Percentiles rank a stretch among this genome's conserved stretches.
phyloP scores from a whole-genome alignment of 2,329 filamentous ascomycete genomes.

The Ceratocystis diversiconidia region DNA sequence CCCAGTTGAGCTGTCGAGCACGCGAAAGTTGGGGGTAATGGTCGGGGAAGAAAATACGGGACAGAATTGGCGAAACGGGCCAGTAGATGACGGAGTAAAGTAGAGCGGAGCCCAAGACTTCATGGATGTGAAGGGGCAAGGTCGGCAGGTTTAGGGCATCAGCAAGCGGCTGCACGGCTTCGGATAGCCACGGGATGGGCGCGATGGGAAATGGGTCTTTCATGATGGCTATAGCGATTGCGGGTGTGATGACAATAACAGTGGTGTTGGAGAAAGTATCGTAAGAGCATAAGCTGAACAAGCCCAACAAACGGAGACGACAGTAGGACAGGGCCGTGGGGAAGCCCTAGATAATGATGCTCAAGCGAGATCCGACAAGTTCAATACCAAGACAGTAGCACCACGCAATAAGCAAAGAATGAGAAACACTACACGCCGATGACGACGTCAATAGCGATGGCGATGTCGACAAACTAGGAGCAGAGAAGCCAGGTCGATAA shows the following conservation, averaged over 20 bases:
- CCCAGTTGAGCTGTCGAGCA: slow-evolving; percentile 61
- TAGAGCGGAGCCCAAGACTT: slow-evolving; percentile 50
- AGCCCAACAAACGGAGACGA: neutral
- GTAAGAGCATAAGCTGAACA: neutral
- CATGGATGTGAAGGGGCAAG: slow-evolving; percentile 63
- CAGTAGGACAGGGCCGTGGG: neutral
- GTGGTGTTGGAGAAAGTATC: neutral
- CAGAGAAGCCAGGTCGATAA: neutral
- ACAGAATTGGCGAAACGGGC: slow-evolving; percentile 53
- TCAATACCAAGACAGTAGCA: neutral
- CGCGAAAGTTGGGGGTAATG: slow-evolving; percentile 50
- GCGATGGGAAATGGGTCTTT: slow-evolving; percentile 57
- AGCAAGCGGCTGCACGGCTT: slow-evolving; percentile 48
- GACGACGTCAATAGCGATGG: neutral
- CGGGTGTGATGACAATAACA: neutral
- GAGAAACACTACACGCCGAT: neutral
- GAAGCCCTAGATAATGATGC: neutral
- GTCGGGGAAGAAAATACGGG: slow-evolving; percentile 44
- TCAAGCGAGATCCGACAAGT: neutral
- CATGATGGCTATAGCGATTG: slow-evolving; percentile 34
- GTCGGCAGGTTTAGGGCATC: slow-evolving; percentile 47
- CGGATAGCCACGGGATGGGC: slow-evolving; percentile 42
- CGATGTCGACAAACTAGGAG: neutral
- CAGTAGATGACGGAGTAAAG: slow-evolving; percentile 56
- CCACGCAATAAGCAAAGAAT: neutral